Base-by-base conservation (phyloP, 306 rosid genomes). In the Pyrus communis region DNA sequence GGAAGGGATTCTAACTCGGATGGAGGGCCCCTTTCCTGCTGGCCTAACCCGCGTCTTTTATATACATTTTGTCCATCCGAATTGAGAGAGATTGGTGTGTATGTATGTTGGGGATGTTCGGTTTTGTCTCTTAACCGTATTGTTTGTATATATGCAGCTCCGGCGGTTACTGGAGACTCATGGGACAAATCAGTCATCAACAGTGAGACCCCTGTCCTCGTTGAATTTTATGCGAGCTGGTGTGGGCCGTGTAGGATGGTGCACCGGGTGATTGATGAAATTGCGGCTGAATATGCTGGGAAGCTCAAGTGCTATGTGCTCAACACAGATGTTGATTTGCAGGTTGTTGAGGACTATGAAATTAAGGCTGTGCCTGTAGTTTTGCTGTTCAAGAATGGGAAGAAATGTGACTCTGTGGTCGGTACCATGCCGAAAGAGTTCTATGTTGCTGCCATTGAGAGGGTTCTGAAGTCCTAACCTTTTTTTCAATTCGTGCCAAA, bases 181-280 rank as follows among this genome's bases (percentile, higher is more conserved):
- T 94, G 98, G 97, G 88, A 90, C 49, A 89, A 67, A 13, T 74
- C 86, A 2, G 84, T 92, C 57, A 77, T 92, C 73, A 86, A 85
- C 40, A 86, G 97, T 33, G 84, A 88, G 82, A 82, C 83, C 22
- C 95, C 97, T 25, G 98, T 94, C 45, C 90, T 94, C 3, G 96
- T 94, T 30, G 96, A 90, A 75, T 94, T 94, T 79, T 92, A 89
- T 51, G 96, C 98, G 3, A 90, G 87, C 83, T 92, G 97, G 98
- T 94, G 98, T 42, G 97, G 97, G 19, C 98, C 98, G 0, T 94
- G 98, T 85, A 83, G 89, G 88, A 94, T 94, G 96, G 96, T 94
- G 19, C 96, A 90, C 75, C 83, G 93, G 18, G 84, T 94, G 28
- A 89, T 94, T 4, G 97, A 94, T 64, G 98, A 94, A 76, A 82